Evolutionary conservation across 2,329 filamentous ascomycete genomes (phyloP), one percentile per base, ranked within the genome.

Genomic region (Pseudogymnoascus sp.): DNA sequence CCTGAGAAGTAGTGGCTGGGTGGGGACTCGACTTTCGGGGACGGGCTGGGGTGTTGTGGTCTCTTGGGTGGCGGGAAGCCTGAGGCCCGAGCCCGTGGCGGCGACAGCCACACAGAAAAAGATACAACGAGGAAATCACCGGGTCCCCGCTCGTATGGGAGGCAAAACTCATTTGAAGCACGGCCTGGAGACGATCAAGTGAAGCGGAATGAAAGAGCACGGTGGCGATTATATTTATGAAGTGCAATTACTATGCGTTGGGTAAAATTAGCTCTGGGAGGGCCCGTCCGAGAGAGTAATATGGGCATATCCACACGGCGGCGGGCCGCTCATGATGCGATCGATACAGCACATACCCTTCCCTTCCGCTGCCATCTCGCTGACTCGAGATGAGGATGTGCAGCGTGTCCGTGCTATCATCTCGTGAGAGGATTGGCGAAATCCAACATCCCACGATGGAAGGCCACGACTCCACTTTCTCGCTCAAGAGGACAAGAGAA

Each of bases 221-320:
- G 33, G 47, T 53, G 47, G 47, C 47, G 47, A 53, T 20, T 7
- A 53, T 53, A 18, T 53, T 33, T 9, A 33, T 53, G 47, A 53
- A 2, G 12, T 53, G 4, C 28, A 33, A 53, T 53, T 53, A 33
- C 47, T 53, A 33, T 53, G 47, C 30, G 30, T 33, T 25, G 30
- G n/a, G 43, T 53, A 53, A 53, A 53, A 53, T 53, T 53, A 53
- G 43, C 43, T 53, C 3, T 53, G 43, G 43, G 43, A 53, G 28
- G 47, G 28, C 47, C 47, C 47, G 47, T 53, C 11, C 47, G 15
- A 53, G n/a, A 9, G 28, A 53, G 47, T 33, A 53, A 53, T 53
- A 53, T 53, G 47, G 47, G 47, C 47, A 53, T 53, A 53, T 53
- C 47, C 47, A 53, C 47, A 53, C 47, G 47, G 47, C 28, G 47